Evolutionary conservation across 2,329 filamentous ascomycete species (phyloP).

Genomic region (Arthrobotrys sinensis): DNA sequence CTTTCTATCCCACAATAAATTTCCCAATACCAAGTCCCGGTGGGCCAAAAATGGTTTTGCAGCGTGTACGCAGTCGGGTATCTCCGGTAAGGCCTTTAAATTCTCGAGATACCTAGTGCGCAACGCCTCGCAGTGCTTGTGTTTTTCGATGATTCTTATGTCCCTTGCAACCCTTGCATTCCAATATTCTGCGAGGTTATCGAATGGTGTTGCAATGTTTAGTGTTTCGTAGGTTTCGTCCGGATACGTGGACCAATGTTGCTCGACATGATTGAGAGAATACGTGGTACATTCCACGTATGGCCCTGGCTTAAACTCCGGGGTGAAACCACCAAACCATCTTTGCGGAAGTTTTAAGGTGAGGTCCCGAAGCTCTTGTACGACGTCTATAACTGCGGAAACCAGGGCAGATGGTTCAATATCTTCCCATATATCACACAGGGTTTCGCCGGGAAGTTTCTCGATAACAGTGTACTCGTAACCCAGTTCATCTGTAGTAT

Average conservation of each 20-base stretch:
- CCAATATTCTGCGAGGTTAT: conserved; percentile 46
- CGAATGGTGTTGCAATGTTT: conserved; percentile 39
- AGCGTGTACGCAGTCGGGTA: conserved; percentile 19
- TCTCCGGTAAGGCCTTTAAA: conserved; percentile 23
- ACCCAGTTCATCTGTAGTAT: conserved; percentile 31
- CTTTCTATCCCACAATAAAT: conserved; percentile 61
- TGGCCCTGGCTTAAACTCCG: conserved; percentile 49
- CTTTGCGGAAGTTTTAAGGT: conserved; percentile 26
- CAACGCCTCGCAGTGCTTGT: conserved; percentile 29
- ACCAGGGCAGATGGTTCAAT: conserved; percentile 32
- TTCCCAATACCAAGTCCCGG: conserved; percentile 61
- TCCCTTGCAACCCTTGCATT: conserved; percentile 39
- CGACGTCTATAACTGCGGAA: conserved; percentile 43
- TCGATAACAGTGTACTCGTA: conserved; percentile 47
- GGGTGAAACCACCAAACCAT: conserved; percentile 53
- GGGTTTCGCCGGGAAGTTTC: conserved; percentile 46
- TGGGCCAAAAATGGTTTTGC: conserved; percentile 59
- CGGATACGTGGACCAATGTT: conserved; percentile 40
- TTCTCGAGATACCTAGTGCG: conserved; percentile 17
- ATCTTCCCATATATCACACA: conserved; percentile 54
- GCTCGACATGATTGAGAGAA: conserved; percentile 34
- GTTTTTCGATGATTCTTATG: conserved; percentile 42
- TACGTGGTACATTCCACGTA: conserved; percentile 48
- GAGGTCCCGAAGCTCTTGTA: conserved; percentile 37
- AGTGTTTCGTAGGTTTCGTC: conserved; percentile 45